Percentiles rank a stretch among this genome's conserved stretches.
Conservation (phyloP, 495 filamentous ascomycete species). For the Penicillium waksmanii region DNA sequence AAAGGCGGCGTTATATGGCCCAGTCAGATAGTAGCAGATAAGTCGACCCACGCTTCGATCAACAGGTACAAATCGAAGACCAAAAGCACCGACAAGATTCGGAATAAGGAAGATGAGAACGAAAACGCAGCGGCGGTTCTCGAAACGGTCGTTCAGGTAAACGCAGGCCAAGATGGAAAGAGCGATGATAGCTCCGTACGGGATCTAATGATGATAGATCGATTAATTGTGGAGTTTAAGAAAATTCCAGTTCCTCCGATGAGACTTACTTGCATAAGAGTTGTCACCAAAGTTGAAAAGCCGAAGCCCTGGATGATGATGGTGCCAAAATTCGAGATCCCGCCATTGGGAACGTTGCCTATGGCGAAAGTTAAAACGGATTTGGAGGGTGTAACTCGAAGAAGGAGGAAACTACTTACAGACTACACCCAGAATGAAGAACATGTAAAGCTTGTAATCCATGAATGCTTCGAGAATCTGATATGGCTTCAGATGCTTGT, state of each 20-base stretch:
- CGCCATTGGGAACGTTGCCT: constrained; percentile 52
- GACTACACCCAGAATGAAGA: constrained; percentile 36
- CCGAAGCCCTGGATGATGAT: constrained; percentile 67
- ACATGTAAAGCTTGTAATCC: constrained; percentile 54
- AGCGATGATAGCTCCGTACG: constrained; percentile 60
- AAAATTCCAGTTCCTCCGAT: background rate
- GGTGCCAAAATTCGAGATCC: constrained; percentile 63
- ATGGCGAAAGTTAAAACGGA: background rate
- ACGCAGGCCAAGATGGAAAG: constrained; percentile 61
- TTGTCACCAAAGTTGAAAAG: constrained; percentile 56
- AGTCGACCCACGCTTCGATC: constrained; percentile 53
- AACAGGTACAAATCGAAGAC: constrained; percentile 53
- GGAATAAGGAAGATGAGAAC: constrained; percentile 57
- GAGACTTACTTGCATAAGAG: constrained; percentile 45
- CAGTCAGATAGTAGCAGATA: constrained; percentile 61
- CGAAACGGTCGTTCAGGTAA: constrained; percentile 59
- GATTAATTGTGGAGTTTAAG: constrained; percentile 6
- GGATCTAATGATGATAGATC: constrained; percentile 44
- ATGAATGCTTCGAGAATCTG: constrained; percentile 55
- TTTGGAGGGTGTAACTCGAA: background rate
- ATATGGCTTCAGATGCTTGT: constrained; percentile 53
- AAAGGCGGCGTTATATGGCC: constrained; percentile 64
- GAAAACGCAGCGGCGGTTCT: constrained; percentile 60
- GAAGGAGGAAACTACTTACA: constrained; percentile 20
- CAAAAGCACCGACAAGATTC: constrained; percentile 59